These are phyloP conservation scores for Massarina eburnea DNA, from an alignment of 2,329 filamentous ascomycete genomes.

Conservation along the genomic window DNA sequence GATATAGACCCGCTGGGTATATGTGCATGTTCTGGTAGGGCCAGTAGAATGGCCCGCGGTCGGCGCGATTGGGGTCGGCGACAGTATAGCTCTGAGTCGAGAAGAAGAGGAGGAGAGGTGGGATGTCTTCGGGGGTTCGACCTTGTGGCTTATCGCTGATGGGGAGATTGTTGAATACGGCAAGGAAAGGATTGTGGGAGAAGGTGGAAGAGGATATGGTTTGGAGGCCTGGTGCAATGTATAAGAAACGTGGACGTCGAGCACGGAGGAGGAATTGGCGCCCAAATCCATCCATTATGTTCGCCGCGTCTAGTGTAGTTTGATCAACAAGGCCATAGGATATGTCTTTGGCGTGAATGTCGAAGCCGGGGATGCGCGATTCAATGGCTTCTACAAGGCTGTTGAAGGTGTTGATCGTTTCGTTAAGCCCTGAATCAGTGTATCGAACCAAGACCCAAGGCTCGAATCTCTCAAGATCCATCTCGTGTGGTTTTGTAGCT, in stretches of 20 bases:
- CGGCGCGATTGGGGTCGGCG: neutral
- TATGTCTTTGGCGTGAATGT: neutral
- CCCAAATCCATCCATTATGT: slow-evolving; percentile 10
- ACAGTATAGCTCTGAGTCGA: neutral
- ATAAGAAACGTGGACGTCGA: slow-evolving; percentile 14
- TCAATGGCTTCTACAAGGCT: slow-evolving; percentile 16
- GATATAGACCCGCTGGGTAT: slow-evolving; percentile 19
- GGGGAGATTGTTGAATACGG: neutral
- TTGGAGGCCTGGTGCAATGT: slow-evolving; percentile 17
- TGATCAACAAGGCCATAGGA: slow-evolving; percentile 5
- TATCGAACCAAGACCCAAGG: slow-evolving; percentile 15
- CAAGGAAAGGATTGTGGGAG: slow-evolving; percentile 9
- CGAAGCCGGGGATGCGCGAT: slow-evolving; percentile 5
- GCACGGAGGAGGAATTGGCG: slow-evolving; percentile 11
- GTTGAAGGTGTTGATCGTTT: slow-evolving; percentile 13
- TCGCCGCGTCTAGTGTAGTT: slow-evolving; percentile 1
- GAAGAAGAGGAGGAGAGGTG: slow-evolving; percentile 7
- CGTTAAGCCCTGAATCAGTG: slow-evolving; percentile 11
- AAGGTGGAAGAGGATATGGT: slow-evolving; percentile 6
- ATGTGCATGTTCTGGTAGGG: slow-evolving; percentile 5
- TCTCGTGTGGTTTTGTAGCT: slow-evolving; percentile 7
- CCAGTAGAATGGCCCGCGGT: slow-evolving; percentile 1
- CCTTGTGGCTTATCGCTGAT: neutral
- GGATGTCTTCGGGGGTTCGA: neutral
- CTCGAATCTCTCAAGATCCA: slow-evolving; percentile 2